Evolutionary conservation across 2,329 filamentous ascomycete genomes (phyloP).

Genomic region (Cryphonectria radicalis): DNA sequence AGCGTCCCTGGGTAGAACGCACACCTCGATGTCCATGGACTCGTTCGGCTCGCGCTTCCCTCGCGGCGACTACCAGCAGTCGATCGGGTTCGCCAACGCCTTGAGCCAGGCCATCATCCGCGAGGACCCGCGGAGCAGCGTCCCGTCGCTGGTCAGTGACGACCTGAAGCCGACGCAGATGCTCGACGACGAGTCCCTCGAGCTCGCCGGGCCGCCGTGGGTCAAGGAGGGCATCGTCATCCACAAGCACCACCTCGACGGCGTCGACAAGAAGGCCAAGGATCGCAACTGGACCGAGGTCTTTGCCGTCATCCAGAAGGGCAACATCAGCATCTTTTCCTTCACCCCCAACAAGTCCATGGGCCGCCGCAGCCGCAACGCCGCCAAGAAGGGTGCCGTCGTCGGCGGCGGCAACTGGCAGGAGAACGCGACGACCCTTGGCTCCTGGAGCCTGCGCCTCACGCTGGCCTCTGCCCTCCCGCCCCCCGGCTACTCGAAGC

Average conservation of each 20-base stretch:
- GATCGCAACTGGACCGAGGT: slow-evolving; percentile 94
- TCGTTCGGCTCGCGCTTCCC: slow-evolving; percentile 80
- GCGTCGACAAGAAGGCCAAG: slow-evolving; percentile 87
- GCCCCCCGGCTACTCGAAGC: slow-evolving; percentile 88
- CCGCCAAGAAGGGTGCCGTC: slow-evolving; percentile 60
- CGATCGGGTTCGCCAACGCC: slow-evolving; percentile 96
- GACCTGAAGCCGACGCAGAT: slow-evolving; percentile 65
- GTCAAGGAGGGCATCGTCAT: slow-evolving; percentile 95
- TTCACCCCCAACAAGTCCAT: slow-evolving; percentile 83
- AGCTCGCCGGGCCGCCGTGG: slow-evolving; percentile 94
- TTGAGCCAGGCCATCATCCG: slow-evolving; percentile 96
- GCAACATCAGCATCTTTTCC: slow-evolving; percentile 90
- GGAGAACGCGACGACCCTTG: slow-evolving; percentile 89
- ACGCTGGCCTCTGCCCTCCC: slow-evolving; percentile 90
- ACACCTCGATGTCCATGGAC: slow-evolving; percentile 90
- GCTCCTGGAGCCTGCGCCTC: slow-evolving; percentile 85
- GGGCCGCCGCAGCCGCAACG: slow-evolving; percentile 53
- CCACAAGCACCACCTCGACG: slow-evolving; percentile 94
- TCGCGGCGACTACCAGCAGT: slow-evolving; percentile 86
- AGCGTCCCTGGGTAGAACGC: slow-evolving; percentile 86
- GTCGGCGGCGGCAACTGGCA: slow-evolving; percentile 99
- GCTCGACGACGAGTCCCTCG: slow-evolving; percentile 89
- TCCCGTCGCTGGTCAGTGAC: slow-evolving; percentile 60
- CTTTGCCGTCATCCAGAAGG: slow-evolving; percentile 95
- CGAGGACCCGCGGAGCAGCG: slow-evolving; percentile 66